phyloP scores from a whole-genome alignment of 306 rosid species.

The Oxytropis ochrocephala region DNA sequence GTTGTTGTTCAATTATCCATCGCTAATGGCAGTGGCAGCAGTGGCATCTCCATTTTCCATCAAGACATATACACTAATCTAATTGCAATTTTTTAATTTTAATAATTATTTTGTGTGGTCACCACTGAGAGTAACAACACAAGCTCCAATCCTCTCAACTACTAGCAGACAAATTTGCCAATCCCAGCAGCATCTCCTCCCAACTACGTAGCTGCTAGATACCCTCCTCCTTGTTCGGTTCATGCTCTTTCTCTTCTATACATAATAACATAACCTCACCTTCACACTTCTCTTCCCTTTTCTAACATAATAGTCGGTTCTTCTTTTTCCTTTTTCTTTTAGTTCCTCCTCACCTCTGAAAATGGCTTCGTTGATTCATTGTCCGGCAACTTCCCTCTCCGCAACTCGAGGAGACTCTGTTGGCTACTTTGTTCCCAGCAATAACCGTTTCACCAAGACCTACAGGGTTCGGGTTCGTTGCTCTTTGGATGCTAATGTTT shows the following conservation, averaged over 20 bases:
- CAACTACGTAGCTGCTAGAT: constrained; percentile 24
- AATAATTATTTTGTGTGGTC: neutral
- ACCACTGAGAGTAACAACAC: neutral
- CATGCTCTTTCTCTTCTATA: neutral
- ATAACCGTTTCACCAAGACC: constrained; percentile 24
- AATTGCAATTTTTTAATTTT: neutral
- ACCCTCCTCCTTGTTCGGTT: constrained; percentile 4
- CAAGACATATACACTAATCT: neutral
- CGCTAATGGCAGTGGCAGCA: neutral
- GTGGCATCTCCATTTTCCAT: neutral
- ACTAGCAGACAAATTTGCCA: constrained; percentile 53
- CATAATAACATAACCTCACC: neutral
- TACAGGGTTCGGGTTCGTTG: constrained; percentile 43
- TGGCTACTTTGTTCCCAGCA: constrained; percentile 16
- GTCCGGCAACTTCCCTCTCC: constrained; percentile 44
- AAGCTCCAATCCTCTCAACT: constrained; percentile 22
- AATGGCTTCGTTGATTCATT: constrained; percentile 67
- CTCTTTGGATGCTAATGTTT: constrained; percentile 75
- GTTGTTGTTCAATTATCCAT: constrained; percentile 13
- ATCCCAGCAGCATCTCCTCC: constrained; percentile 55
- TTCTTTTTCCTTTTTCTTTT: neutral
- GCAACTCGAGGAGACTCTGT: constrained; percentile 27
- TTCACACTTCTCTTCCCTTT: neutral
- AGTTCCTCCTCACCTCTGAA: neutral
- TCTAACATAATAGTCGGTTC: neutral